A percentile compares a stretch with the other conserved stretches of the same genome.
Evolutionary conservation across 495 filamentous ascomycete genomes (phyloP).

Genomic region (Penicillium desertorum): DNA sequence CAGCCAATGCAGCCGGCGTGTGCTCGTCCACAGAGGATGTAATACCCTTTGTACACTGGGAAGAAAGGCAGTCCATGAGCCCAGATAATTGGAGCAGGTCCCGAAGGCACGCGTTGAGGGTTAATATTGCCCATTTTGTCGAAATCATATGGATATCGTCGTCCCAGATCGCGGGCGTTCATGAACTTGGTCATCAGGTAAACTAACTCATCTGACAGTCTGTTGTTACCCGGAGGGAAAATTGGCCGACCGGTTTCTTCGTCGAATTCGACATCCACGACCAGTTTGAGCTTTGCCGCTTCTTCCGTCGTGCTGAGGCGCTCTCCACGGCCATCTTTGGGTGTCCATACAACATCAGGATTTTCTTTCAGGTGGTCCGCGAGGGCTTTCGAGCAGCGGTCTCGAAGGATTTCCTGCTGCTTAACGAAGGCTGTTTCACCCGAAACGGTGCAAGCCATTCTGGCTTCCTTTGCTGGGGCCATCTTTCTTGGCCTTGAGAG

Average conservation of each 20-base stretch:
- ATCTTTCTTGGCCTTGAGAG: neutral
- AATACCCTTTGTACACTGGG: constrained; percentile 26
- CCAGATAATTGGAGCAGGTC: constrained; percentile 18
- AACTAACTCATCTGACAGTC: constrained; percentile 27
- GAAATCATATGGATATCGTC: constrained; percentile 24
- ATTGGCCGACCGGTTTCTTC: constrained; percentile 1
- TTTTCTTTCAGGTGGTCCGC: neutral
- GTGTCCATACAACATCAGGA: neutral
- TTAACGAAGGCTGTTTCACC: neutral
- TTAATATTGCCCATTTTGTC: constrained; percentile 15
- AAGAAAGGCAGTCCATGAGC: constrained; percentile 28
- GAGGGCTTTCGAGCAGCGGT: neutral
- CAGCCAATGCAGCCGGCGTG: constrained; percentile 16
- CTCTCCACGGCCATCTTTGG: neutral
- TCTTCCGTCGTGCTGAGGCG: neutral
- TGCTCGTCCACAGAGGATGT: constrained; percentile 23
- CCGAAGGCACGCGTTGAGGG: constrained; percentile 18
- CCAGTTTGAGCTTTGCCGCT: neutral
- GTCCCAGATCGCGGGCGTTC: neutral
- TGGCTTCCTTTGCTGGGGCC: neutral
- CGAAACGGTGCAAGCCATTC: neutral
- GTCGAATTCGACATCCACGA: neutral
- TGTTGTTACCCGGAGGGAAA: constrained; percentile 18
- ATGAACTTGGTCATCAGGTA: constrained; percentile 25
- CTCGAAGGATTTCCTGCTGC: neutral